Conservation (phyloP, 1,139 yeast genomes). For the Hyphopichia fennica region DNA sequence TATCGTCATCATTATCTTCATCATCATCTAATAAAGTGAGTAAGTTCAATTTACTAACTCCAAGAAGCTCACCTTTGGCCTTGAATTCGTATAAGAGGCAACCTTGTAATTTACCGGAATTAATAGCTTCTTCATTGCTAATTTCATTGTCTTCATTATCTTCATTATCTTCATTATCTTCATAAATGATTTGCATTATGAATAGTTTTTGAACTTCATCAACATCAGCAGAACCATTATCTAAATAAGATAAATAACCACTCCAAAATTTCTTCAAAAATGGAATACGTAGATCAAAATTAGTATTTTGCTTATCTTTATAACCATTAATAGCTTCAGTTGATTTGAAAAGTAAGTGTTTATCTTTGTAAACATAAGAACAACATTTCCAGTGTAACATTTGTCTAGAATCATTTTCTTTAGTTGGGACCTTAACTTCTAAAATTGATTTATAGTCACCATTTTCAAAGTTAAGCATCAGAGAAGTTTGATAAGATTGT, state of each 20-base stretch:
- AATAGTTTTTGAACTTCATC: constrained; percentile 19
- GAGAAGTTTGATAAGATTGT: not conserved
- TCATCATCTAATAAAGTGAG: constrained; percentile 10
- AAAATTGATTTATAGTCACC: constrained; percentile 32
- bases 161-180: constrained; percentile 10
- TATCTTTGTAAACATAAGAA: constrained; percentile 29
- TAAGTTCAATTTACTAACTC: constrained; percentile 10
- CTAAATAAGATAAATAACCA: constrained; percentile 37
- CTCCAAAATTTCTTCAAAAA: constrained; percentile 41
- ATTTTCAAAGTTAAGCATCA: constrained; percentile 17
- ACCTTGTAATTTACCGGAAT: constrained; percentile 16
- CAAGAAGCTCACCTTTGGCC: constrained; percentile 7
- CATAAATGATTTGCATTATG: constrained; percentile 33
- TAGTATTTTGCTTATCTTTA: constrained; percentile 12
- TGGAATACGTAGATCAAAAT: constrained; percentile 36
- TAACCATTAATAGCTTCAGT: constrained; percentile 40
- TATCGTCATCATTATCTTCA: constrained; percentile 25
- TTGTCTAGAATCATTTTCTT: constrained; percentile 8
- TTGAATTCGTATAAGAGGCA: constrained; percentile 31
- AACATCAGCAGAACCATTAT: constrained; percentile 32
- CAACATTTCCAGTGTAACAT: constrained; percentile 37
- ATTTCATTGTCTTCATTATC: constrained; percentile 1
- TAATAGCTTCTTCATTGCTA: not conserved
- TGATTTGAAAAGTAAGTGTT: constrained; percentile 22
- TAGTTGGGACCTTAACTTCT: constrained; percentile 19